phyloP scores from a whole-genome alignment of 1,139 yeast species.

The Candida pseudoviswanathii region DNA sequence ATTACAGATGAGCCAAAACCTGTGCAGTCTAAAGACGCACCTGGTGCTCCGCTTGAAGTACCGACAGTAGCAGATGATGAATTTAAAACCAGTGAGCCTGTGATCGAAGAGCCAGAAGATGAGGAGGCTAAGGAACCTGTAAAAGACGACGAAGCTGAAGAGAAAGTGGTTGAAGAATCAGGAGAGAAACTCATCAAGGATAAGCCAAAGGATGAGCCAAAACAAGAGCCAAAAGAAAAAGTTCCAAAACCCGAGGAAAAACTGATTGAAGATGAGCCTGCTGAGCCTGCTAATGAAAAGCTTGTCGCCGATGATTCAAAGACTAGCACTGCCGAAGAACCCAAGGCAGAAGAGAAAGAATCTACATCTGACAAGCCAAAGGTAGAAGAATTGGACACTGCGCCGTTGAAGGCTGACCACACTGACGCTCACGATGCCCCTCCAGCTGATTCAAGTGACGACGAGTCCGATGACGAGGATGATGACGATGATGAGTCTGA shows the following conservation, averaged over 20 bases:
- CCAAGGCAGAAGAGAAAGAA: not conserved
- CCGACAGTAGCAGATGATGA: too few species aligned
- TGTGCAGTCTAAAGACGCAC: too few species aligned
- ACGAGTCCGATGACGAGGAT: conserved; percentile 1
- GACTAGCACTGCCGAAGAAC: not conserved
- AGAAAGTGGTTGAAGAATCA: not conserved
- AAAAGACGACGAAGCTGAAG: not conserved
- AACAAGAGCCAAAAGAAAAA: too few species aligned
- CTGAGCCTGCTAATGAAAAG: not conserved
- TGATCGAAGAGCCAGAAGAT: too few species aligned
- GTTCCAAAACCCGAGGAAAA: not conserved
- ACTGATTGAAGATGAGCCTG: not conserved
- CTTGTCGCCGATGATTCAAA: not conserved
- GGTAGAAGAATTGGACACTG: not conserved
- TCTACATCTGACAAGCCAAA: not conserved
- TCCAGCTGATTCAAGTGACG: not conserved
- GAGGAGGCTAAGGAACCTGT: not conserved
- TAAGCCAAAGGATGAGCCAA: not conserved
- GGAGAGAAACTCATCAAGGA: not conserved
- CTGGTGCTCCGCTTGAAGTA: too few species aligned
- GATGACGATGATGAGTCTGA: not conserved
- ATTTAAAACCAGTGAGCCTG: too few species aligned
- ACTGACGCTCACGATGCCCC: not conserved
- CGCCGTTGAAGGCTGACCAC: not conserved
- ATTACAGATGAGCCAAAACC: not conserved